A percentile compares a stretch with the other conserved stretches of the same genome.
These are phyloP conservation scores for Acacia confusa DNA, from an alignment of 306 rosid species.

Conservation along the genomic window DNA sequence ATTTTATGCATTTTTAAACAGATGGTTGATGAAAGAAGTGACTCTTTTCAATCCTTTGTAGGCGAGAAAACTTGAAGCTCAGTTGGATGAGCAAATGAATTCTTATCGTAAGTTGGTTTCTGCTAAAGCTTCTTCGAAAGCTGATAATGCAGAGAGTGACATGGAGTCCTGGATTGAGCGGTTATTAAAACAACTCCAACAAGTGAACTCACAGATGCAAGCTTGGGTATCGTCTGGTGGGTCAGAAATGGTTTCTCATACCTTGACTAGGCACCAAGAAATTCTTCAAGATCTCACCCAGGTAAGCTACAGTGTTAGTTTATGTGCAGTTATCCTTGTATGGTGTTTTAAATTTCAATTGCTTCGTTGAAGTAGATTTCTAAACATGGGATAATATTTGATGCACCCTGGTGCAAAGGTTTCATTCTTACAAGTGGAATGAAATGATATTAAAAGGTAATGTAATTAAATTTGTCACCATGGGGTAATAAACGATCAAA, in stretches of 20 bases:
- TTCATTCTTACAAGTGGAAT: background rate
- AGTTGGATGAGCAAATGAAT: slow-evolving; percentile 91
- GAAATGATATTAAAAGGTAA: background rate
- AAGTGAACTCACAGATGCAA: slow-evolving; percentile 96
- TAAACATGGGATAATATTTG: slow-evolving; percentile 24
- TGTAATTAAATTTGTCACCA: background rate
- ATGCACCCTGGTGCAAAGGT: background rate
- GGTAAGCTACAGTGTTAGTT: slow-evolving; percentile 49
- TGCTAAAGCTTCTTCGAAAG: slow-evolving; percentile 67
- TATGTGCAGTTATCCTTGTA: slow-evolving; percentile 12
- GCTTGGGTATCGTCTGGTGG: slow-evolving; percentile 98
- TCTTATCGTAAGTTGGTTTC: slow-evolving; percentile 84
- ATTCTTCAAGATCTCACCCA: slow-evolving; percentile 97
- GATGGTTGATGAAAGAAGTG: slow-evolving; percentile 24
- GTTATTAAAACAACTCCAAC: slow-evolving; percentile 85
- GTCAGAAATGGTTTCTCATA: slow-evolving; percentile 97
- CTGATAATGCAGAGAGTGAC: slow-evolving; percentile 62
- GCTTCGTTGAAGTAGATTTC: slow-evolving; percentile 1
- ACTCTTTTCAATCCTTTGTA: slow-evolving; percentile 36
- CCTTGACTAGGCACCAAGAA: slow-evolving; percentile 96
- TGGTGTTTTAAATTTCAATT: slow-evolving; percentile 12
- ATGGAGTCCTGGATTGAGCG: slow-evolving; percentile 78
- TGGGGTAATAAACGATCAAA: background rate
- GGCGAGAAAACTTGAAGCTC: slow-evolving; percentile 98
- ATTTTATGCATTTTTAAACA: slow-evolving; percentile 11